Percentiles rank a stretch among this genome's conserved stretches.
phyloP scores from a whole-genome alignment of 2,329 filamentous ascomycete genomes.

The Cercospora beticola region DNA sequence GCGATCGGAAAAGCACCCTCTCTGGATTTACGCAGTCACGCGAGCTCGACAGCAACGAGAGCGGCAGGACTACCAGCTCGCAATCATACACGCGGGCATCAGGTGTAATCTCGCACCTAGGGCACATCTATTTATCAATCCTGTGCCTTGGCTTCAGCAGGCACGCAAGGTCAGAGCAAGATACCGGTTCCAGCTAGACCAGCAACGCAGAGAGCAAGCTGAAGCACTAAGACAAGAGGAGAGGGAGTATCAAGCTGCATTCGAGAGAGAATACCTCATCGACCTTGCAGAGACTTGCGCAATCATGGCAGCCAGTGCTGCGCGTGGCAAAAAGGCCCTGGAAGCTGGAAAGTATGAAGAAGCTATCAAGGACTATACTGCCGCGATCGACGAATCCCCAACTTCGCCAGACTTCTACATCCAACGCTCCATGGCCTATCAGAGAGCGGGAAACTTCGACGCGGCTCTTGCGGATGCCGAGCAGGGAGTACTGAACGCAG shows the following conservation, averaged over 20 bases:
- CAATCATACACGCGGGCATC: neutral
- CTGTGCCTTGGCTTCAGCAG: neutral
- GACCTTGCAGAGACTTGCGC: neutral
- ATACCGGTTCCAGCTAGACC: neutral
- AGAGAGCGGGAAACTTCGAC: conserved; percentile 56
- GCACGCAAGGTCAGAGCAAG: neutral
- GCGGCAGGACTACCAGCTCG: neutral
- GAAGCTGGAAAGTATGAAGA: conserved; percentile 61
- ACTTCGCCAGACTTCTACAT: conserved; percentile 76
- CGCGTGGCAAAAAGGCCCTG: conserved; percentile 61
- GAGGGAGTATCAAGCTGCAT: neutral
- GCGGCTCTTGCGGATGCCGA: conserved; percentile 50
- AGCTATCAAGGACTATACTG: conserved; percentile 67
- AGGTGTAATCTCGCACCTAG: neutral
- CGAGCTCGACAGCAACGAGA: neutral
- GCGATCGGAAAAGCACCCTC: neutral
- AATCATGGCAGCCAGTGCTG: conserved; percentile 53
- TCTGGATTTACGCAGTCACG: conserved; percentile 7
- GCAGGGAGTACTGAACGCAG: conserved; percentile 59
- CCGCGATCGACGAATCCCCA: conserved; percentile 62
- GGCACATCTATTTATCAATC: neutral
- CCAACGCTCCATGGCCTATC: conserved; percentile 75
- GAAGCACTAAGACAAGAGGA: neutral
- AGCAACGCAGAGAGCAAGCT: neutral
- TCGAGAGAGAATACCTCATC: neutral